Evolutionary conservation across 495 filamentous ascomycete species (phyloP), one percentile per base, ranked within the genome.

Genomic region (Penicillium mononematosum): DNA sequence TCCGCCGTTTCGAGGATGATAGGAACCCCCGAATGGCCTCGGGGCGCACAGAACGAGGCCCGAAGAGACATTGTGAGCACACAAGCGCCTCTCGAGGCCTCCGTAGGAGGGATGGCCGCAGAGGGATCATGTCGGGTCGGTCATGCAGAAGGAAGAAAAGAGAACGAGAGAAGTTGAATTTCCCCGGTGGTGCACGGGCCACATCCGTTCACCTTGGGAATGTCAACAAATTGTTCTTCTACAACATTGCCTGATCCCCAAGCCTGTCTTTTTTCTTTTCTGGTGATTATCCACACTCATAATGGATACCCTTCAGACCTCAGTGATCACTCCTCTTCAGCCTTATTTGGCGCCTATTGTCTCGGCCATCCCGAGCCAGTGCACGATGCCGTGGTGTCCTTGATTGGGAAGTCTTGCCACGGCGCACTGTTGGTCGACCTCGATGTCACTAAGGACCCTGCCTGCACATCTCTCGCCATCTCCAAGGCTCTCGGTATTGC

Each of bases 401-500:
- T 98, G 70, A 83, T 98, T 68, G 92, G 92, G 60, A 80, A 86
- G 1, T 65, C 74, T 60, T 98, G 94, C 82, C 94, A 98, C 83
- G 84, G 84, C 67, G 79, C 83, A 16, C 83, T 98, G 42, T 71
- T 98, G 44, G 83, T 91, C 58, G 84, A 94, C 59, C 78, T 98
- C 68, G 87, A 95, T 75, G 78, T 86, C 42, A 78, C 82, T 64
- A 76, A 88, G 52, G 77, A 85, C 31, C 74, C 81, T 5, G 83
- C 80, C 49, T 98, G 94, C 79, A 76, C 94, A 51, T 89, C 91
- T 60, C 86, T 96, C 27, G 89, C 84, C 49, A 84, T 97, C 63
- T 95, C 90, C 63, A 98, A 98, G 75, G 89, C 79, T 12, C 87
- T 98, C 45, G 94, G 94, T 42, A 85, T 96, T 56, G 93, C 85